Conservation (phyloP, 1,284 basidiomycete genomes). For the Ganoderma multipileum region DNA sequence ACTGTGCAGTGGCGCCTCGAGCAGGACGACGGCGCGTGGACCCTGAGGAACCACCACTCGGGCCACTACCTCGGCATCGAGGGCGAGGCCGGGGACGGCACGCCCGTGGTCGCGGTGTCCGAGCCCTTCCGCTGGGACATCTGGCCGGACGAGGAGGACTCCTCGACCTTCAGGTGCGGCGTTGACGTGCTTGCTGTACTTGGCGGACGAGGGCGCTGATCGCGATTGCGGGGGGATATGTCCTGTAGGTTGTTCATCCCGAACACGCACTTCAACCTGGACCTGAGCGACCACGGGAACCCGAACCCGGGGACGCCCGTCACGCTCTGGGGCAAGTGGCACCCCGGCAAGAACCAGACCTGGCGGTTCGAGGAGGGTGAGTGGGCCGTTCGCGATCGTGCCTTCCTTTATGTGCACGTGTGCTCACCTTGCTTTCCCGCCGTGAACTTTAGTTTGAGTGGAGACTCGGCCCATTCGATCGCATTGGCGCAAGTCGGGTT, state of each 20-base stretch:
- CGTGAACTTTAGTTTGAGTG: background rate
- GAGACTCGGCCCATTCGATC: background rate
- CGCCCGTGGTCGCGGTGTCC: constrained; percentile 42
- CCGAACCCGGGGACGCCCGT: constrained; percentile 34
- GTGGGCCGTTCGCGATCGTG: background rate
- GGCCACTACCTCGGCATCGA: background rate
- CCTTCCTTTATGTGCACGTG: background rate
- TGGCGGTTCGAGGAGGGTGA: constrained; percentile 37
- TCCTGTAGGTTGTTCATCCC: background rate
- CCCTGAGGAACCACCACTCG: background rate
- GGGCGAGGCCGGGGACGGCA: constrained; percentile 9
- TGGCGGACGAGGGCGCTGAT: background rate
- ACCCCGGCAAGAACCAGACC: constrained; percentile 34
- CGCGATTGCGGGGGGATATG: background rate
- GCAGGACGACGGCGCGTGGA: background rate
- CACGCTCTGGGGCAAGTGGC: constrained; percentile 37
- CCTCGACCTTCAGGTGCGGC: constrained; percentile 21
- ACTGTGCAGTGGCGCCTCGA: background rate
- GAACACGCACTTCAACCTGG: constrained; percentile 30
- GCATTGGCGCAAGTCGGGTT: background rate
- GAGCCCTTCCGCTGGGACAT: constrained; percentile 38
- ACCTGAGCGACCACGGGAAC: constrained; percentile 37
- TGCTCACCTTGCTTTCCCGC: background rate
- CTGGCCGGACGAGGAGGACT: constrained; percentile 29
- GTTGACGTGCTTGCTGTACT: background rate